Evolutionary conservation across 768 basidiomycete species (phyloP).

Genomic region (Cyclocybe aegerita): DNA sequence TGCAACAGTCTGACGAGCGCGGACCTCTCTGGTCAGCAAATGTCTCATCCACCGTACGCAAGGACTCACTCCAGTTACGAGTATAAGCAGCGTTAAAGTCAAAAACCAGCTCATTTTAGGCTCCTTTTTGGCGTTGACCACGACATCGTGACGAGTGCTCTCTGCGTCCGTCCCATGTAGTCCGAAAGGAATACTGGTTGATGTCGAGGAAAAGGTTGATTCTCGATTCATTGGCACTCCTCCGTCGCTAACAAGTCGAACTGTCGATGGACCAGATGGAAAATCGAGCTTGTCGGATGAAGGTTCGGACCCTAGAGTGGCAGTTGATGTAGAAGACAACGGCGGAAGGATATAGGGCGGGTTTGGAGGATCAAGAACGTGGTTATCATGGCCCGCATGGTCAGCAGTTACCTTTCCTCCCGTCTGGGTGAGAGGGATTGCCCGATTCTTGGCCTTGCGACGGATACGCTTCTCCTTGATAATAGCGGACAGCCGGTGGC

Average conservation of each 20-base stretch:
- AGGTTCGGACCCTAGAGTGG: constrained; percentile 11
- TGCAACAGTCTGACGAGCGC: constrained; percentile 43
- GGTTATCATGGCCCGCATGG: not conserved
- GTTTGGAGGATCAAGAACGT: constrained; percentile 13
- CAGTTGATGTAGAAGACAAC: constrained; percentile 10
- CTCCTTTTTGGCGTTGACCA: constrained; percentile 27
- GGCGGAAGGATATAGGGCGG: constrained; percentile 17
- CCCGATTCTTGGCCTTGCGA: constrained; percentile 17
- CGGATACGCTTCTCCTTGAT: constrained; percentile 32
- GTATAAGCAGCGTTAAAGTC: constrained; percentile 51
- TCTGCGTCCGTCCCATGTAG: constrained; percentile 3
- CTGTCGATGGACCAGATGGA: constrained; percentile 5
- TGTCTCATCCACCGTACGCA: not conserved
- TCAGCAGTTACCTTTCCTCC: constrained; percentile 5
- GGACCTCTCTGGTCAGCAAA: too few species aligned
- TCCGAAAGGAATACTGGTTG: constrained; percentile 2
- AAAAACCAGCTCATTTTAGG: constrained; percentile 61
- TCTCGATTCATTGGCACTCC: constrained; percentile 15
- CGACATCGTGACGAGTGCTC: not conserved
- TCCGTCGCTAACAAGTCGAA: constrained; percentile 6
- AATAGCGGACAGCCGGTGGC: constrained; percentile 33
- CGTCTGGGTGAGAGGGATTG: constrained; percentile 1
- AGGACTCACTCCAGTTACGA: constrained; percentile 61
- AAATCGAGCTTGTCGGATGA: constrained; percentile 8
- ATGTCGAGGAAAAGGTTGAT: constrained; percentile 9